Evolutionary conservation across 176 grass and related monocot genomes (phyloP).

Genomic region (Zea luxurians): DNA sequence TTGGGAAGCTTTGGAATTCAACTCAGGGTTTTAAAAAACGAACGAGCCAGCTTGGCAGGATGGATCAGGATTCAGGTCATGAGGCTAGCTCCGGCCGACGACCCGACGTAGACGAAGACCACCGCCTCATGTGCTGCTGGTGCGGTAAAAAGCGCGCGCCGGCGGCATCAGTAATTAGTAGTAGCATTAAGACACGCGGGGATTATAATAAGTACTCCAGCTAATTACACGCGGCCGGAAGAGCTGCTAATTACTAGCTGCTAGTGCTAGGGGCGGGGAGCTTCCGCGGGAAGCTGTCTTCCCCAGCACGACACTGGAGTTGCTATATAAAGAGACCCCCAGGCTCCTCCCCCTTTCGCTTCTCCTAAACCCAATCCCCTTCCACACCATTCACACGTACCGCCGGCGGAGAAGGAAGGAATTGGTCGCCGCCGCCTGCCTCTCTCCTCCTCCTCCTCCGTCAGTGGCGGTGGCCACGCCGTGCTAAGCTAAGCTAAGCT

Average conservation of each 20-base stretch:
- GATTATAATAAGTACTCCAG: neutral
- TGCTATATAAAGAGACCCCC: neutral
- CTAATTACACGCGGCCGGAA: neutral
- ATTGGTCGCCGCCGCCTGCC: too few species aligned
- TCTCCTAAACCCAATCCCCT: slow-evolving; percentile 28
- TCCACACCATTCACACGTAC: neutral
- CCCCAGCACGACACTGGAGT: slow-evolving; percentile 31
- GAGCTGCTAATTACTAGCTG: neutral
- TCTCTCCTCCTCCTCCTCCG: too few species aligned
- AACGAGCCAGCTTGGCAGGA: too few species aligned
- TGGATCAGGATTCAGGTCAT: too few species aligned
- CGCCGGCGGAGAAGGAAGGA: neutral
- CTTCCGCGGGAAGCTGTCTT: slow-evolving; percentile 20
- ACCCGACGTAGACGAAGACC: too few species aligned
- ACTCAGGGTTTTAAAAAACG: neutral
- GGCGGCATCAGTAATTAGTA: neutral
- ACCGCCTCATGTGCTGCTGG: too few species aligned
- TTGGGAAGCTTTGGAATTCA: neutral
- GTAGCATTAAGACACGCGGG: neutral
- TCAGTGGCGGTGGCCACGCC: too few species aligned
- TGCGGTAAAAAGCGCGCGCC: too few species aligned
- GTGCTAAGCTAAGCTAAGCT: too few species aligned
- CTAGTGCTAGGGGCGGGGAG: neutral
- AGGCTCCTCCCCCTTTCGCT: neutral
- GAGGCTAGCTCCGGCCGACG: too few species aligned